Base-by-base conservation (phyloP, 148 eudicot species). In the Dianthus caryophyllus region DNA sequence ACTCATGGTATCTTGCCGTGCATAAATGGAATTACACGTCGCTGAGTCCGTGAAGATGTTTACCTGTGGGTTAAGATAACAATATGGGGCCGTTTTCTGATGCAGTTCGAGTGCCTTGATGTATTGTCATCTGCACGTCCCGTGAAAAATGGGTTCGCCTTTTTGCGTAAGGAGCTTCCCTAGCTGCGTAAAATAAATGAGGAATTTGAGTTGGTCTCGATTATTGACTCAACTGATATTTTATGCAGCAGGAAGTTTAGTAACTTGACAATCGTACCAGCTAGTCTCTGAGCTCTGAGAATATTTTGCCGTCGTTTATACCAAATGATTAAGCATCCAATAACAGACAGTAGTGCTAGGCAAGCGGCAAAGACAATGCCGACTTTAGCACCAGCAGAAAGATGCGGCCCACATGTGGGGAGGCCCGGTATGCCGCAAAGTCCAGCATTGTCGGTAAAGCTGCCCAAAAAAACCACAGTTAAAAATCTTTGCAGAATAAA, bases 241-340 rank as follows among this genome's bases (percentile, higher is more conserved):
- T 1, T 25, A 12, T 4, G 59, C 2, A 54, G 59, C 1, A n/a
- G 15, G 5, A 26, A 54, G 13, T 54, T 0, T 21, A 33, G 64
- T 33, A 31, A 59, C 5, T n/a, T 6, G 29, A 30, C 48, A 47
- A 38, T 44, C 75, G 79, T 78, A 94, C 99, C 96, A 44, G 96
- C 93, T 68, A 95, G 73, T 84, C 73, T 81, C 66, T 95, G 96
- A 84, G 97, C 79, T 59, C 96, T 83, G 48, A 90, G 97, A 75
- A 95, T 88, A 79, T 95, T 95, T 67, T 90, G 97, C 74, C 91
- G 78, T 75, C 99, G 85, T 79, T 95, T 95, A 92, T 97, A 90
- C 94, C 93, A 90, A 68, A 92, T 74, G 2, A 84, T 60, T 48
- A 71, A 82, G 82, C 87, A 84, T 21, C 88, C 80, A 57, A 70